Percentiles rank a stretch among this genome's conserved stretches.
phyloP scores from a whole-genome alignment of 129 eudicot genomes.

The Tagetes erecta region DNA sequence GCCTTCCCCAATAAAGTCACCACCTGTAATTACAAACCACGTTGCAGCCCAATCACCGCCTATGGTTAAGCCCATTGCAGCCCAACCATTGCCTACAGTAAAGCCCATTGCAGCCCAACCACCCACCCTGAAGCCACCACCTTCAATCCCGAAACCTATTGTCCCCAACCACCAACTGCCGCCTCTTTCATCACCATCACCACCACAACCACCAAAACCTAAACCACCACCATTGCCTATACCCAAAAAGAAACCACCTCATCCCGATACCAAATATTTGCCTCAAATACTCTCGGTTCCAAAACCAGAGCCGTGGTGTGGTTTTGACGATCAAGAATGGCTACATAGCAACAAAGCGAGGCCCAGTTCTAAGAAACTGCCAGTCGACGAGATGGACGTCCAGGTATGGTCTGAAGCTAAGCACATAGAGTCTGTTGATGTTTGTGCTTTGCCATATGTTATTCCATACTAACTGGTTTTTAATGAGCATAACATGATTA shows the following conservation, averaged over 20 bases:
- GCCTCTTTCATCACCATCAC: slow-evolving; percentile 22
- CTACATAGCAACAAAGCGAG: slow-evolving; percentile 41
- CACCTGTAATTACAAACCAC: slow-evolving; percentile 29
- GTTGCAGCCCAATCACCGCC: slow-evolving; percentile 25
- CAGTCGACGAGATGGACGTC: slow-evolving; percentile 32
- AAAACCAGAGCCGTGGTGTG: slow-evolving; percentile 45
- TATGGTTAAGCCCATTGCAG: slow-evolving; percentile 21
- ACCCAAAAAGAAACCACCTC: slow-evolving; percentile 45
- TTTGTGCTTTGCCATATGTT: slow-evolving; percentile 77
- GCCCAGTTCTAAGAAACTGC: slow-evolving; percentile 29
- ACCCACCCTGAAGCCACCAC: slow-evolving; percentile 11
- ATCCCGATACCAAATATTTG: slow-evolving; percentile 72
- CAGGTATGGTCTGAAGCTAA: slow-evolving; percentile 80
- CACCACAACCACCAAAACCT: slow-evolving; percentile 26
- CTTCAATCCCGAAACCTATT: slow-evolving; percentile 8
- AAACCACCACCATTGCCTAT: slow-evolving; percentile 31
- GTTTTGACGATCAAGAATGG: slow-evolving; percentile 68
- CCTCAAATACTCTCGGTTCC: slow-evolving; percentile 53
- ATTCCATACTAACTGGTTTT: slow-evolving; percentile 62
- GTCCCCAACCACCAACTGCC: slow-evolving; percentile 28
- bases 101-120: slow-evolving; percentile 13
- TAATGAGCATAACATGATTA: slow-evolving; percentile 19
- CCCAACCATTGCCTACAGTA: not conserved
- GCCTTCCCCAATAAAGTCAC: slow-evolving; percentile 37
- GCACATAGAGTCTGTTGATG: slow-evolving; percentile 66